Evolutionary conservation across 768 basidiomycete genomes (phyloP).

Genomic region (Termitomyces sp.): DNA sequence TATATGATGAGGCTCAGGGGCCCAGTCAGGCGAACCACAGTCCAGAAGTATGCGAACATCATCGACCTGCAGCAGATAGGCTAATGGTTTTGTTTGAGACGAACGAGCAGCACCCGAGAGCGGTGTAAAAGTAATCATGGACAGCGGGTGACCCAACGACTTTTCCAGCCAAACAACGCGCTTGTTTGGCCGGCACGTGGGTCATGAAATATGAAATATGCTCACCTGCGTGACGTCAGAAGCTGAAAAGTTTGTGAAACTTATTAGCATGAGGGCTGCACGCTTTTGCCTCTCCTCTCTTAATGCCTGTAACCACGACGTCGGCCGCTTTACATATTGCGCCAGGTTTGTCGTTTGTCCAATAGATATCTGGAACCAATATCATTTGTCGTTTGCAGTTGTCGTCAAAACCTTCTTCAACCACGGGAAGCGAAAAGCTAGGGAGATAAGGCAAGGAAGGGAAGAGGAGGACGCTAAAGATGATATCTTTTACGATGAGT

Average conservation of each 20-base stretch:
- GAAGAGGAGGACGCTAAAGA: neutral
- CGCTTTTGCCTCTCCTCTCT: neutral
- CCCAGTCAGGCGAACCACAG: constrained; percentile 89
- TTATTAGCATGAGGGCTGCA: neutral
- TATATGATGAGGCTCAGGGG: constrained; percentile 48
- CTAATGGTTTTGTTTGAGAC: constrained; percentile 56
- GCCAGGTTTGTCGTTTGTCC: neutral
- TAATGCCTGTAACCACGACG: neutral
- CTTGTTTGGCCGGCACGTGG: constrained; percentile 13
- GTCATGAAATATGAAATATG: constrained; percentile 12
- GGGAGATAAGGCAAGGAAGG: neutral
- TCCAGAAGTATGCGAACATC: constrained; percentile 92
- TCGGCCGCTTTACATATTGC: neutral
- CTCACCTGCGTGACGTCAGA: constrained; percentile 21
- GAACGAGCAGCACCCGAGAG: constrained; percentile 80
- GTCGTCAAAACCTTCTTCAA: neutral
- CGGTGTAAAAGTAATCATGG: constrained; percentile 94
- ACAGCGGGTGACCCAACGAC: neutral
- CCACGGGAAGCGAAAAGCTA: neutral
- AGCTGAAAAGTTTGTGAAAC: neutral
- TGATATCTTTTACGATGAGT: neutral
- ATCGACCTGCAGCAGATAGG: constrained; percentile 90
- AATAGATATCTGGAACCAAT: no score
- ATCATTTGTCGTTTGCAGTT: neutral
- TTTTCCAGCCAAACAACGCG: constrained; percentile 2